A percentile compares a stretch with the other conserved stretches of the same genome.
phyloP scores from a whole-genome alignment of 495 filamentous ascomycete genomes.

The Penicillium roqueforti region DNA sequence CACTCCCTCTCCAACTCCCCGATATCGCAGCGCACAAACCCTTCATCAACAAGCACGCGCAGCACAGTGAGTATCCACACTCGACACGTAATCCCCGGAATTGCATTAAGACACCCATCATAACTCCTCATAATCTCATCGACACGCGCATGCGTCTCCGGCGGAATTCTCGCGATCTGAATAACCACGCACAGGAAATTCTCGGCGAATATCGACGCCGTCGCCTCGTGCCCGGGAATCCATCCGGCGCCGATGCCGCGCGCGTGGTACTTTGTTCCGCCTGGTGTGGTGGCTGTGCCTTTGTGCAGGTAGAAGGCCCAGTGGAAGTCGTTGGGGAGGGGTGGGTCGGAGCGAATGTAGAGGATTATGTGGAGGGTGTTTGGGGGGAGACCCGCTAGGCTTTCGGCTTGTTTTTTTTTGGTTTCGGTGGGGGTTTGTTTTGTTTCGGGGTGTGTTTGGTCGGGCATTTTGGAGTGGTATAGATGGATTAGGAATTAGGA shows the following conservation, averaged over 20 bases:
- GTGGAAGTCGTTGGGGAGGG: conserved; percentile 2
- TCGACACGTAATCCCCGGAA: neutral
- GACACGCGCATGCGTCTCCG: neutral
- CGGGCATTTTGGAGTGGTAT: neutral
- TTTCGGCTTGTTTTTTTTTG: neutral
- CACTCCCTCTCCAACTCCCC: conserved; percentile 2
- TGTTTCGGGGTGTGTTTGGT: neutral
- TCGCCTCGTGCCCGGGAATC: neutral
- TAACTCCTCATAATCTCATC: neutral
- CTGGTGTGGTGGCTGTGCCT: neutral
- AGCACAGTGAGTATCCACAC: neutral
- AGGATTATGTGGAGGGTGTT: neutral
- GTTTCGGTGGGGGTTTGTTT: neutral
- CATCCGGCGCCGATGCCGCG: neutral
- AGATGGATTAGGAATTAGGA: too few species aligned
- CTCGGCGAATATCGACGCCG: neutral
- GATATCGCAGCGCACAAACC: neutral
- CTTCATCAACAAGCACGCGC: neutral
- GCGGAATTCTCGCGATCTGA: neutral
- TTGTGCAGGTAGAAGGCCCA: conserved; percentile 5
- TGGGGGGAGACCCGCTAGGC: neutral
- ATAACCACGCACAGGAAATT: neutral
- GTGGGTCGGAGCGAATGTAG: conserved; percentile 3
- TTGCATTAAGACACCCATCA: neutral
- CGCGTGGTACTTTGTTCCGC: neutral